phyloP scores from a whole-genome alignment of 2,329 filamentous ascomycete species.

The Xylariaceae sp. region DNA sequence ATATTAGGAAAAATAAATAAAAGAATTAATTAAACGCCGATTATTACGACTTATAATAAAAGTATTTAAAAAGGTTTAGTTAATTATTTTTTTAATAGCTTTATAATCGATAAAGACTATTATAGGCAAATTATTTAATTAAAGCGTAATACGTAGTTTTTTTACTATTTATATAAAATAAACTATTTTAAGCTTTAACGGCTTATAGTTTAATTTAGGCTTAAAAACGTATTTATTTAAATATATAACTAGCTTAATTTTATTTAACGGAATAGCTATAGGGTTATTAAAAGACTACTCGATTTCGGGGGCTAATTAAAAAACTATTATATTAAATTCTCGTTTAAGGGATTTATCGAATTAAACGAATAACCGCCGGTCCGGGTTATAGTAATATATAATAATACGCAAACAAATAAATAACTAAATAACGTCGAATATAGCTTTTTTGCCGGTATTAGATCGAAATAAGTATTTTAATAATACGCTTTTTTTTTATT shows the following conservation, averaged over 20 bases:
- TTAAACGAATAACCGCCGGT: neutral
- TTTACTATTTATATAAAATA: conserved; percentile 1
- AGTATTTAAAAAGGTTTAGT: neutral
- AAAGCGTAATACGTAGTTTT: conserved; percentile 3
- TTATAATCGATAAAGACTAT: neutral
- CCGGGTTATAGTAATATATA: conserved; percentile 1
- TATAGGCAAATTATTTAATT: neutral
- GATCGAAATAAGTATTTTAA: neutral
- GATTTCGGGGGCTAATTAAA: neutral
- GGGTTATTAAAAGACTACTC: neutral
- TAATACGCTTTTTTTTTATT: neutral
- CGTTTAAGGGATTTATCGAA: conserved; percentile 1
- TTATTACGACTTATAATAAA: neutral
- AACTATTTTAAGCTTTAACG: conserved; percentile 3
- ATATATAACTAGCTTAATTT: conserved; percentile 1
- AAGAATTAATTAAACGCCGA: neutral
- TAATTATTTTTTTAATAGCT: conserved; percentile 1
- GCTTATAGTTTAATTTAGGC: neutral
- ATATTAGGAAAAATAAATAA: conserved; percentile 4
- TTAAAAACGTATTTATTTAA: conserved; percentile 3
- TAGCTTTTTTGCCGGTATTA: neutral
- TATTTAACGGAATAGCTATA: neutral
- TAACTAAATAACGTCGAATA: neutral
- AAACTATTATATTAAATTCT: conserved; percentile 4
- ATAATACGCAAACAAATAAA: neutral